phyloP scores from a whole-genome alignment of 2,329 filamentous ascomycete genomes.

The Byssothecium circinans region DNA sequence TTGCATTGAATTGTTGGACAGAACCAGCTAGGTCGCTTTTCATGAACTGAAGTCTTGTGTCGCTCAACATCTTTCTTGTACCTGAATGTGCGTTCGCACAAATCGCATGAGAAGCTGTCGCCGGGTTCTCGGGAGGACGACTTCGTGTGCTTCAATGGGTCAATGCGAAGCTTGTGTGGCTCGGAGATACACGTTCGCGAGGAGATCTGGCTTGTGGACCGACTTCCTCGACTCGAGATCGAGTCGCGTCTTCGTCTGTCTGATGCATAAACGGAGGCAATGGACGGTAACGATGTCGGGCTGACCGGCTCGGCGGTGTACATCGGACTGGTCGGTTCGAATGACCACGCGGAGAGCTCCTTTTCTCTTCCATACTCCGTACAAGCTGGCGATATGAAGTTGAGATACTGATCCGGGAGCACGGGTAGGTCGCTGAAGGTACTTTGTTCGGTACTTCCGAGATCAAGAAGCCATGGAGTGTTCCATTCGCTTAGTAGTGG shows the following conservation, averaged over 20 bases:
- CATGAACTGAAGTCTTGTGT: constrained; percentile 5
- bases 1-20: constrained; percentile 1
- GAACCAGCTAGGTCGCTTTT: constrained; percentile 2
- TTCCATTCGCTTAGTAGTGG: not conserved
- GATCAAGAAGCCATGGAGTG: not conserved
- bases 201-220: not conserved
- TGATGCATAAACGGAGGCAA: not conserved
- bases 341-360: not conserved
- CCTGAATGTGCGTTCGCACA: constrained; percentile 1
- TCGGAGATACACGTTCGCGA: not conserved
- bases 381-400: not conserved
- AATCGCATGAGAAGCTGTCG: constrained; percentile 1
- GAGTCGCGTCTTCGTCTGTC: constrained; percentile 3
- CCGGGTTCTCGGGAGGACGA: not conserved
- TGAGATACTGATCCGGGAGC: not conserved
- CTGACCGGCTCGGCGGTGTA: not conserved
- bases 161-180: constrained; percentile 1
- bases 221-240: constrained; percentile 1
- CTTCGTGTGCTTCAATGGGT: constrained; percentile 1
- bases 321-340: not conserved
- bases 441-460: not conserved
- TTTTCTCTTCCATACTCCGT: not conserved
- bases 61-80: constrained; percentile 7
- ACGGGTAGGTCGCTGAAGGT: not conserved
- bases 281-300: not conserved